Evolutionary conservation across 768 basidiomycete species (phyloP), one percentile per base, ranked within the genome.

Genomic region (Xanthoconium stramineum): DNA sequence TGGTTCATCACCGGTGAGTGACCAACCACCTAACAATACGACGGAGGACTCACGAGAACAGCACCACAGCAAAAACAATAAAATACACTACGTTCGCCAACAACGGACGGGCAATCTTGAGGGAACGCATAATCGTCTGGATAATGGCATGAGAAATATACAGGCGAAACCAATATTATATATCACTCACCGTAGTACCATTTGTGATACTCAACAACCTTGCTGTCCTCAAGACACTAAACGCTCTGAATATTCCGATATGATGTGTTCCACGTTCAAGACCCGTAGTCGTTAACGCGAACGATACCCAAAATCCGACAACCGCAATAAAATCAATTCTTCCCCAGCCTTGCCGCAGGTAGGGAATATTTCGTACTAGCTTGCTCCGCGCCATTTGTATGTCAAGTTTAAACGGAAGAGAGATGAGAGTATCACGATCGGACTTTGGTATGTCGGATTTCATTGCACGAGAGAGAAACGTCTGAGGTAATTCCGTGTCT

Each of bases 331-430:
- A 84, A 69, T 98, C 96, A 52, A 97, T 88, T 49, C 94, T 76
- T 64, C 83, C 89, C 94, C 94, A 98, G 53, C 89, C 90, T 65
- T 98, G 94, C 10, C 96, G 81, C 1, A 98, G 78, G 69, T 93
- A 98, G 0, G 96, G 94, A 3, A 94, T 77, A 59, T 88, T 86
- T 35, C 84, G 76, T 29, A 74, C 73, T n/a, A 83, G 80, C 60
- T 83, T 83, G 52, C 80, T 76, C 57, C 78, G 81, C 0, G 80
- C 73, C 58, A 81, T 73, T 17, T 73, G 72, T n/a, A 89, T 72
- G 63, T 81, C 83, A 40, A 88, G 69, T 28, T 80, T 78, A 64
- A 88, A 88, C 0, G 87, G 86, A 10, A 87, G 77, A 3, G 73
- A 65, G 14, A 83, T 70, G n/a, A 81, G 71, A 19, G 42, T 29